Percentiles rank a stretch among this genome's conserved stretches.
phyloP scores from a whole-genome alignment of 148 eudicot species.

The Arbutus unedo region DNA sequence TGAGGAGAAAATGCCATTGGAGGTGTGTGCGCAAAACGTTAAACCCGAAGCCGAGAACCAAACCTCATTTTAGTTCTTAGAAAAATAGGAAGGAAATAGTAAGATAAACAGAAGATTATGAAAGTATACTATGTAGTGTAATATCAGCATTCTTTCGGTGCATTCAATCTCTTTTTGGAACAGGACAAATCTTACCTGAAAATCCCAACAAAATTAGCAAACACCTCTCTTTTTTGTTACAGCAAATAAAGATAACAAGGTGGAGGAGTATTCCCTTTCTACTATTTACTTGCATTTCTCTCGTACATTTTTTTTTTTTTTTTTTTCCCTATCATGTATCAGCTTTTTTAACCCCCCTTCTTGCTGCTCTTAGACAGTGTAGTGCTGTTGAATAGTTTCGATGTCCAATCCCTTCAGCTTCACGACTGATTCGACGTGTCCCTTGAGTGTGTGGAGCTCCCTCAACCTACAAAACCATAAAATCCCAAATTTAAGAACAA shows the following conservation, averaged over 20 bases:
- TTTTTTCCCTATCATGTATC: neutral
- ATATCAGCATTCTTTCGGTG: neutral
- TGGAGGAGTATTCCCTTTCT: neutral
- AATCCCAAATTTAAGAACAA: neutral
- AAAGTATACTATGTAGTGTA: neutral
- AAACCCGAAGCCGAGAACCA: too few relatives aligned
- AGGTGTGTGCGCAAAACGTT: too few relatives aligned
- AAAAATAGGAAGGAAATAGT: neutral
- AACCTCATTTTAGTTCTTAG: too few relatives aligned
- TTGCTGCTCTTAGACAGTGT: slow-evolving; percentile 33
- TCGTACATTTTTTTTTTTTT: neutral
- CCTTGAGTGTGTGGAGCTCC: slow-evolving; percentile 66
- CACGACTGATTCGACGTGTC: slow-evolving; percentile 64
- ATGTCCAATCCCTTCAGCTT: slow-evolving; percentile 68
- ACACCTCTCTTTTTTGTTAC: slow-evolving; percentile 5
- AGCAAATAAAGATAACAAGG: neutral
- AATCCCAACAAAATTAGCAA: neutral
- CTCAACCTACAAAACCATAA: slow-evolving; percentile 37
- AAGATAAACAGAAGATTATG: neutral
- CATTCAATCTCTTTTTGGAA: neutral
- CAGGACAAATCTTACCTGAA: neutral
- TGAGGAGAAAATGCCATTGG: too few relatives aligned
- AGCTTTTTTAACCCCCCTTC: neutral
- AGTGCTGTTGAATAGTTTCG: slow-evolving; percentile 50
- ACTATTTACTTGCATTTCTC: slow-evolving; percentile 1